Percentiles rank a stretch among this genome's conserved stretches.
These are phyloP conservation scores for Madurella mycetomatis DNA, from an alignment of 2,329 filamentous ascomycete genomes.

Conservation along the genomic window DNA sequence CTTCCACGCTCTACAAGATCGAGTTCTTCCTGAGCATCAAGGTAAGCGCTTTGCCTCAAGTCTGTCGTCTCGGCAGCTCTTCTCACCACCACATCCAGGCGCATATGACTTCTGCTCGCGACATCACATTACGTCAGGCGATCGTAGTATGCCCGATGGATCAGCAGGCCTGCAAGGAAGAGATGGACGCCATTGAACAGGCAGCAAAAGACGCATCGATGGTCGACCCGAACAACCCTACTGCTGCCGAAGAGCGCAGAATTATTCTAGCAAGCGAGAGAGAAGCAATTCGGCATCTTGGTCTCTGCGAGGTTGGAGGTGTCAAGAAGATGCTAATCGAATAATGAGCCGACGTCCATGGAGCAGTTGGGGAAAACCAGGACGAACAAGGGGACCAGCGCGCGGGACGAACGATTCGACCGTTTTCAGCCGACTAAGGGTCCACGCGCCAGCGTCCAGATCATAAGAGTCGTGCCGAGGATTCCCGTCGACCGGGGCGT, in stretches of 20 bases:
- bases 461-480: background rate
- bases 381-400: background rate
- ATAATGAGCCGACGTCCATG: slow-evolving; percentile 33
- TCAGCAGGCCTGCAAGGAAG: slow-evolving; percentile 92
- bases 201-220: slow-evolving; percentile 87
- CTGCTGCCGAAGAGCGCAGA: slow-evolving; percentile 72
- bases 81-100: slow-evolving; percentile 54
- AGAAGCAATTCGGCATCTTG: slow-evolving; percentile 57
- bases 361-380: background rate
- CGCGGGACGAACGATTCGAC: background rate
- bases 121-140: slow-evolving; percentile 83
- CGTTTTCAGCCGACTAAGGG: background rate
- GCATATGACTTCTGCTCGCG: slow-evolving; percentile 78
- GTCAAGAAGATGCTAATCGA: slow-evolving; percentile 65
- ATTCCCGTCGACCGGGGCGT: background rate
- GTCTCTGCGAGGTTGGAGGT: slow-evolving; percentile 58
- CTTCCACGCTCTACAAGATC: slow-evolving; percentile 93
- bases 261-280: slow-evolving; percentile 77
- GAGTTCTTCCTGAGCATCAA: slow-evolving; percentile 95
- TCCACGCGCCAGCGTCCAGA: background rate
- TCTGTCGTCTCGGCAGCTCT: background rate
- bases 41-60: slow-evolving; percentile 48
- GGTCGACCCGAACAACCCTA: slow-evolving; percentile 84
- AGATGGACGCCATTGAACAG: slow-evolving; percentile 97
- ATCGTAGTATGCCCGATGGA: slow-evolving; percentile 96